phyloP scores from a whole-genome alignment of 2,329 filamentous ascomycete species.

The Chalaropsis ovoidea region DNA sequence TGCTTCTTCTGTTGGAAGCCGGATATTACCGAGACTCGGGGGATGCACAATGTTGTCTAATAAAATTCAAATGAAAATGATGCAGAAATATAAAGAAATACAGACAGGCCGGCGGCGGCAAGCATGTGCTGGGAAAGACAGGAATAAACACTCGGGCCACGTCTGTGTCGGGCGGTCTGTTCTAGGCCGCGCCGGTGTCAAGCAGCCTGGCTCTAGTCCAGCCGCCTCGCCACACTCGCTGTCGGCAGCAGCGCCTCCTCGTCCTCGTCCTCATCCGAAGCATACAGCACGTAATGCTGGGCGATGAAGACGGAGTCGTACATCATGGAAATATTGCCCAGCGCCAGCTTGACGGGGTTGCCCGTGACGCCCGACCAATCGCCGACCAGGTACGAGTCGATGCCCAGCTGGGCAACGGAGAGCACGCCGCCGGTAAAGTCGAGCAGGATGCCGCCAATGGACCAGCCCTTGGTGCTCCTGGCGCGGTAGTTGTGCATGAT shows the following conservation, averaged over 20 bases:
- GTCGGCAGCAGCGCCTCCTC: conserved; percentile 30
- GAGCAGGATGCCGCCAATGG: conserved; percentile 70
- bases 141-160: no score
- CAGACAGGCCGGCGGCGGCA: background rate
- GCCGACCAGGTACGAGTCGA: conserved; percentile 73
- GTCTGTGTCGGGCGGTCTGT: background rate
- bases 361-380: conserved; percentile 88
- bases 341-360: conserved; percentile 80
- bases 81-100: background rate
- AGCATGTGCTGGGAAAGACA: no score
- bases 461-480: conserved; percentile 79
- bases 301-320: conserved; percentile 80
- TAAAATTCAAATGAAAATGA: background rate
- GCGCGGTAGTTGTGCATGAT: conserved; percentile 73
- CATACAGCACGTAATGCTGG: conserved; percentile 80
- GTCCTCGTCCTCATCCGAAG: conserved; percentile 26
- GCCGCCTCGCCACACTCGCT: conserved; percentile 28
- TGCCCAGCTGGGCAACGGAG: conserved; percentile 67
- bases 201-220: no score
- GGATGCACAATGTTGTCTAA: background rate
- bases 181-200: no score
- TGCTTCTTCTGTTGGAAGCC: no score
- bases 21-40: background rate
- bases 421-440: conserved; percentile 74
- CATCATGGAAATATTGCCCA: conserved; percentile 74